phyloP scores from a whole-genome alignment of 202 grass and related monocot genomes.

The Musa balbisiana region DNA sequence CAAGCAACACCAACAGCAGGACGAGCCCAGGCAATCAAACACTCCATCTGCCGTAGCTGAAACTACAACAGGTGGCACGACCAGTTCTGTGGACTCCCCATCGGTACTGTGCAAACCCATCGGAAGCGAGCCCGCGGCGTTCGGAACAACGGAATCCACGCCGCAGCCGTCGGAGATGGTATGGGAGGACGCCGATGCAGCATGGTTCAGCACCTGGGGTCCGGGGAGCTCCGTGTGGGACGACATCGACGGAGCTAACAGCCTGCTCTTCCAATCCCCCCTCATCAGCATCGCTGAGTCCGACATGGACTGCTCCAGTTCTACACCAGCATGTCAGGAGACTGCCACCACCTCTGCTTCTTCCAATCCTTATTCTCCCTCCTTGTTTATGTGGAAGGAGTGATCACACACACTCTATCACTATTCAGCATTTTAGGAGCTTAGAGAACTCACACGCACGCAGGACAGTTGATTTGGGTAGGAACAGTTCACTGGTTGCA shows the following conservation, averaged over 20 bases:
- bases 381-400: conserved; percentile 52
- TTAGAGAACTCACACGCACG: not conserved
- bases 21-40: conserved; percentile 11
- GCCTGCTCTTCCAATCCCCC: conserved; percentile 50
- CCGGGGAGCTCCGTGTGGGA: conserved; percentile 86
- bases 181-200: conserved; percentile 64
- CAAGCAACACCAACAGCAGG: conserved; percentile 21
- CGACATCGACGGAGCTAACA: conserved; percentile 56
- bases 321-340: conserved; percentile 25
- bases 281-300: conserved; percentile 30
- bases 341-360: conserved; percentile 27
- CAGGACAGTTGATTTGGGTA: not conserved
- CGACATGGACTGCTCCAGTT: conserved; percentile 11
- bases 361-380: conserved; percentile 15
- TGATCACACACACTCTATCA: conserved; percentile 13
- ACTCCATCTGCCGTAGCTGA: not conserved
- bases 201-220: conserved; percentile 74
- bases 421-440: not conserved
- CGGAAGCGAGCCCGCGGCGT: not conserved
- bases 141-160: not conserved
- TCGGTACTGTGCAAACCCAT: not conserved
- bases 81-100: conserved; percentile 8
- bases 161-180: conserved; percentile 26
- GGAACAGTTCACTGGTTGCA: conserved; percentile 8
- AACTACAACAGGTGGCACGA: too few species aligned